These are phyloP conservation scores for Odontarrhena argentea DNA, from an alignment of 345 rosid species.

Conservation along the genomic window DNA sequence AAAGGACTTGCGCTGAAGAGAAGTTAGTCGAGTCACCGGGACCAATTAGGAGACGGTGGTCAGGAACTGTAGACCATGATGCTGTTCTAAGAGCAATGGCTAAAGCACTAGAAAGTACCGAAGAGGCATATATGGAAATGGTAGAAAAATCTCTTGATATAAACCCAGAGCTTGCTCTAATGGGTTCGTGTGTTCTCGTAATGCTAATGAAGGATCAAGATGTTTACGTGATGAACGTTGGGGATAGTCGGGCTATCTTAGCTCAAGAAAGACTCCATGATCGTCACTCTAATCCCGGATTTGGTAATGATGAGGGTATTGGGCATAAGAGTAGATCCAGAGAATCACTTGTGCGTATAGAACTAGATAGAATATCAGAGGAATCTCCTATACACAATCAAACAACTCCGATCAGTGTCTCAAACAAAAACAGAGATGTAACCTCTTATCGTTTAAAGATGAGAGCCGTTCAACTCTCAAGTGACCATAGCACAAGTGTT, in stretches of 20 bases:
- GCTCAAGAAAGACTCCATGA: constrained; percentile 89
- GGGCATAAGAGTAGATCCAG: constrained; percentile 77
- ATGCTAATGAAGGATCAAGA: constrained; percentile 98
- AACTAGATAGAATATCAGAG: constrained; percentile 94
- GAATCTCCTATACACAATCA: constrained; percentile 92
- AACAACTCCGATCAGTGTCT: constrained; percentile 63
- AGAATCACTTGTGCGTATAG: constrained; percentile 87
- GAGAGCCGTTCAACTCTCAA: constrained; percentile 95
- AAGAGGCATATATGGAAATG: constrained; percentile 92
- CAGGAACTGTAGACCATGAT: constrained; percentile 74
- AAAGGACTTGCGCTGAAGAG: constrained; percentile 56
- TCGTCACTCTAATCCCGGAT: constrained; percentile 64
- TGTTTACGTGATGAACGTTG: constrained; percentile 96
- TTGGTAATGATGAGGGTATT: constrained; percentile 68
- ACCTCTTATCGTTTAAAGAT: constrained; percentile 81
- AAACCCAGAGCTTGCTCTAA: constrained; percentile 89
- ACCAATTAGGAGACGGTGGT: constrained; percentile 81
- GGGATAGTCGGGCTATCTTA: constrained; percentile 87
- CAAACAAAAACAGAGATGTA: constrained; percentile 85
- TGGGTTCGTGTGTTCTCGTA: constrained; percentile 95
- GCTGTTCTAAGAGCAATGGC: constrained; percentile 88
- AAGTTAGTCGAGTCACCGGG: constrained; percentile 60
- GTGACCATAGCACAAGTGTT: constrained; percentile 86
- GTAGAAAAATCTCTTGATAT: constrained; percentile 81
- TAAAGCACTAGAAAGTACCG: constrained; percentile 68